Conservation (phyloP, 345 rosid species). For the Rhizophora apiculata region DNA sequence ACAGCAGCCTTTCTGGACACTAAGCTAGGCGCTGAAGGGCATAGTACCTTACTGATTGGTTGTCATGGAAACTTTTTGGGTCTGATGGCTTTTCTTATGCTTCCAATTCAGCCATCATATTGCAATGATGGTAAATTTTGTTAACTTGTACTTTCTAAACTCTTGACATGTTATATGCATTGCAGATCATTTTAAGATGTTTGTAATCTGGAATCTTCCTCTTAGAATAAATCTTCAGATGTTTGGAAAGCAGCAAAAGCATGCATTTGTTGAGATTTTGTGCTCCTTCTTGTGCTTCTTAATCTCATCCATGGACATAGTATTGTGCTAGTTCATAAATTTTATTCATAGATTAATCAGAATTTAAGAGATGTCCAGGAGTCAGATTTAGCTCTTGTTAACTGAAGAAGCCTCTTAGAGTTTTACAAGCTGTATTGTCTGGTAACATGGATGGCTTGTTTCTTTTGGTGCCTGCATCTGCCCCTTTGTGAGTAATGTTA, state of each 20-base stretch:
- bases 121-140: conserved; percentile 63
- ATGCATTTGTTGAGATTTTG: conserved; percentile 67
- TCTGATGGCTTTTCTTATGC: conserved; percentile 77
- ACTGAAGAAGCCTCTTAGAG: conserved; percentile 47
- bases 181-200: background rate
- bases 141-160: background rate
- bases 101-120: conserved; percentile 61
- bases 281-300: conserved; percentile 25
- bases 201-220: background rate
- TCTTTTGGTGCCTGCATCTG: too few species aligned
- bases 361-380: conserved; percentile 77
- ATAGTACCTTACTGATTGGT: conserved; percentile 99
- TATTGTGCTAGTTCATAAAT: too few species aligned
- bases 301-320: too few species aligned
- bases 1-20: conserved; percentile 62
- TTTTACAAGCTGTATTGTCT: conserved; percentile 53
- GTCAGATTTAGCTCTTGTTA: conserved; percentile 76
- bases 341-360: conserved; percentile 56
- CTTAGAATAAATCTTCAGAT: conserved; percentile 86
- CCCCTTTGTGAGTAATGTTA: too few species aligned
- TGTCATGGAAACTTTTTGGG: conserved; percentile 70
- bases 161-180: background rate
- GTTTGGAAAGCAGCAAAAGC: conserved; percentile 95
- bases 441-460: background rate
- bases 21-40: conserved; percentile 97